Conservation (phyloP, 164 flowering plant species). For the Umbilicus rupestris region DNA sequence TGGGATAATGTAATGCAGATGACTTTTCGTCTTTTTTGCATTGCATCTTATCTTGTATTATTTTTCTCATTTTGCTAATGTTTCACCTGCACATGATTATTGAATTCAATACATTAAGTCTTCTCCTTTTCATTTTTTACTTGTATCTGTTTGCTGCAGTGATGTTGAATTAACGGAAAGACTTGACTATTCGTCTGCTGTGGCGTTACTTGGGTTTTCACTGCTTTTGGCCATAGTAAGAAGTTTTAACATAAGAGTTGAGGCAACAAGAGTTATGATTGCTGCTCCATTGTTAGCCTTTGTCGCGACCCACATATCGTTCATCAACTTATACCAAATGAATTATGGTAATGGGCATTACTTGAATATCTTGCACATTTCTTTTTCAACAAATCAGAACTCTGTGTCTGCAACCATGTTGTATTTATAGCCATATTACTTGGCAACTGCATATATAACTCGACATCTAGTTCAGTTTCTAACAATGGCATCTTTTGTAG, state of each 20-base stretch:
- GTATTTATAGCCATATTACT: neutral
- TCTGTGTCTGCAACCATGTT: neutral
- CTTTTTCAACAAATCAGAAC: neutral
- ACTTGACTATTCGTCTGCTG: conserved; percentile 73
- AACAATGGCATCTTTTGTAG: too few species aligned
- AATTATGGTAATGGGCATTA: conserved; percentile 59
- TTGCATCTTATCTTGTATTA: neutral
- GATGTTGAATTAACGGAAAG: conserved; percentile 76
- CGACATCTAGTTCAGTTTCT: too few species aligned
- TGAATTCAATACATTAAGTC: too few species aligned
- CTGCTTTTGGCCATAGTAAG: conserved; percentile 57
- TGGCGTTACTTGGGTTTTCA: conserved; percentile 60
- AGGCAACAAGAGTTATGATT: conserved; percentile 85
- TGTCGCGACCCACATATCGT: conserved; percentile 72
- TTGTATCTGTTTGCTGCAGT: conserved; percentile 27
- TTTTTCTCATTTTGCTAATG: neutral
- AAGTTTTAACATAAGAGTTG: conserved; percentile 50
- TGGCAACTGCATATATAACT: neutral
- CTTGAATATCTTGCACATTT: neutral
- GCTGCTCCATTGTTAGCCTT: conserved; percentile 83
- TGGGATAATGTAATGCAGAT: too few species aligned
- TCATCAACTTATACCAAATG: conserved; percentile 57
- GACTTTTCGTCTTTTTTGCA: too few species aligned
- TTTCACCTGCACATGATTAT: too few species aligned
- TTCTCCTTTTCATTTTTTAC: neutral